phyloP scores from a whole-genome alignment of 305 asterid genomes.

The Nicotiana rustica region DNA sequence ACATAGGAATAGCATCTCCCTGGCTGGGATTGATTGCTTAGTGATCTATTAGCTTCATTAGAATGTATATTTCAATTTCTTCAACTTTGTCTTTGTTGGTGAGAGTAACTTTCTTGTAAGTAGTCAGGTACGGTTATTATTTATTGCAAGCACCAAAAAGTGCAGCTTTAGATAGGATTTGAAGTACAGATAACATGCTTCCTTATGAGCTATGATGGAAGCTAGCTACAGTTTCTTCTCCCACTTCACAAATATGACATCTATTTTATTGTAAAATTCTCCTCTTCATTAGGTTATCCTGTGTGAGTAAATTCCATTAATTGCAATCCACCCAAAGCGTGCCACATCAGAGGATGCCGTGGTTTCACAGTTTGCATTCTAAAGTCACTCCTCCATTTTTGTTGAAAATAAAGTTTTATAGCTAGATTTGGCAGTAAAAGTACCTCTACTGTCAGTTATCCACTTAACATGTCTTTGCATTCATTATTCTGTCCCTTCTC shows the following conservation, averaged over 20 bases:
- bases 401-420: constrained; percentile 17
- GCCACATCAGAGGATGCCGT: neutral
- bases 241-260: neutral
- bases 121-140: neutral
- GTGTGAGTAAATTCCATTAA: constrained; percentile 2
- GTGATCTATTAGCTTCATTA: constrained; percentile 22
- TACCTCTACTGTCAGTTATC: neutral
- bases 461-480: neutral
- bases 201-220: constrained; percentile 21
- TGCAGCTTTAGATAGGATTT: neutral
- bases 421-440: constrained; percentile 25
- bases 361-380: neutral
- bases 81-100: neutral
- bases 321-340: constrained; percentile 12
- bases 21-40: neutral
- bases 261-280: neutral
- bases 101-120: neutral
- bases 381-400: neutral
- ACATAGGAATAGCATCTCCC: neutral
- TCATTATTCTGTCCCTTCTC: neutral
- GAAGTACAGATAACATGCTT: neutral
- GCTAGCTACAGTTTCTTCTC: constrained; percentile 16
- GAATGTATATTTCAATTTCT: constrained; percentile 3
- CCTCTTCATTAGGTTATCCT: neutral
- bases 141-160: constrained; percentile 13